Conservation (phyloP, 805 yeast species). For the Kregervanrija fluxuum region DNA sequence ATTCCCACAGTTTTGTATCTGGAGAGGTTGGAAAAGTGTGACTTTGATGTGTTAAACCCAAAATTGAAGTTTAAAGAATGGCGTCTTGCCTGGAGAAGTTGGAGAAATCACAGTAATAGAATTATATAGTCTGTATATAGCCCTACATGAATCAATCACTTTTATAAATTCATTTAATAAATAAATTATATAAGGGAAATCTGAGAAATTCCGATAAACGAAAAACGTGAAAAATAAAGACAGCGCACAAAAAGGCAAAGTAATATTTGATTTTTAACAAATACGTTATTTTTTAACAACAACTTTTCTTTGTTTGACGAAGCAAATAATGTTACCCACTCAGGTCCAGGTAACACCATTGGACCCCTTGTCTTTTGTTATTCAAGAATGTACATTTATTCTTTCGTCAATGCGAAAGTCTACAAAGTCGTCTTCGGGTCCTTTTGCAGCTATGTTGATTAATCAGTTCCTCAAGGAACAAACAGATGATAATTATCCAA, state of each 20-base stretch:
- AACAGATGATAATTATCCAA: conserved; percentile 21
- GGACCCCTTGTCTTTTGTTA: conserved; percentile 76
- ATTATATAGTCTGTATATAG: conserved; percentile 1
- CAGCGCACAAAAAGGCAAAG: too few relatives aligned
- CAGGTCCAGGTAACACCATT: conserved; percentile 30
- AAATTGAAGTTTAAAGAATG: conserved; percentile 47
- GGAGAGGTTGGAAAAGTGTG: conserved; percentile 48
- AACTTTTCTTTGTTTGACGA: too few relatives aligned
- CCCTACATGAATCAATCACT: background rate
- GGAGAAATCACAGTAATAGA: conserved; percentile 31
- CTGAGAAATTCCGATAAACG: too few relatives aligned
- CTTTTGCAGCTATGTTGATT: conserved; percentile 81
- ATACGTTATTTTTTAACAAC: too few relatives aligned
- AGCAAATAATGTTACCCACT: background rate
- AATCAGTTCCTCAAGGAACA: conserved; percentile 33
- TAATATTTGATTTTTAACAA: background rate
- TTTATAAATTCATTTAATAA: too few relatives aligned
- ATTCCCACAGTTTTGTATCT: conserved; percentile 61
- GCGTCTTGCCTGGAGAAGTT: conserved; percentile 58
- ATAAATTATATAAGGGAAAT: background rate
- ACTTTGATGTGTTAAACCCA: conserved; percentile 52
- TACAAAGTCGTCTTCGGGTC: conserved; percentile 54
- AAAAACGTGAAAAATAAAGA: too few relatives aligned
- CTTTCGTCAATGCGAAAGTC: conserved; percentile 87
- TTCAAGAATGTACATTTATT: conserved; percentile 81